Evolutionary conservation across 140 eudicot species (phyloP).

Genomic region (Stevia rebaudiana): DNA sequence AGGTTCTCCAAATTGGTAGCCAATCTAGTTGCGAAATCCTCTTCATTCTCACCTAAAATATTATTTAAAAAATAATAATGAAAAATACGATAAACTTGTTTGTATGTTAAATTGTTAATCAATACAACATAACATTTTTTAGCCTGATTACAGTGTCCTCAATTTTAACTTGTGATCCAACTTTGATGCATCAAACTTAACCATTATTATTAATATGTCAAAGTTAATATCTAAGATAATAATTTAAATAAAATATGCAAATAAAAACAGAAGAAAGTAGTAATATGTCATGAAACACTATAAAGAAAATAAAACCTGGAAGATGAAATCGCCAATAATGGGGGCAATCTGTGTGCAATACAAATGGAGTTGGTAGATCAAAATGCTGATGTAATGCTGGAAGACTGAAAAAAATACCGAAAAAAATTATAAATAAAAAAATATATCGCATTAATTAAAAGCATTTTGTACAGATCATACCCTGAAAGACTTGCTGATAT

Average conservation of each 20-base stretch:
- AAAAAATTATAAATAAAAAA: background rate
- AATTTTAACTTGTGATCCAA: background rate
- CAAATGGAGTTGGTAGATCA: slow-evolving; percentile 86
- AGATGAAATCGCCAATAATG: slow-evolving; percentile 93
- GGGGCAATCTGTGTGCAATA: slow-evolving; percentile 84
- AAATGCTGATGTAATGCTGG: slow-evolving; percentile 82
- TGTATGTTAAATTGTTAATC: too few relatives aligned
- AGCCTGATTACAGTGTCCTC: background rate
- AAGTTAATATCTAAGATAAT: background rate
- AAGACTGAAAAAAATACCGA: slow-evolving; percentile 38
- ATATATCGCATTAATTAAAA: background rate
- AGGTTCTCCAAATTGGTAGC: slow-evolving; percentile 84
- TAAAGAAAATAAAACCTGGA: slow-evolving; percentile 45
- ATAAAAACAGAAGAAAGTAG: background rate
- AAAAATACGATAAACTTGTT: too few relatives aligned
- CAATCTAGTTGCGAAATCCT: slow-evolving; percentile 78
- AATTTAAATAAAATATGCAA: background rate
- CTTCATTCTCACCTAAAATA: slow-evolving; percentile 75
- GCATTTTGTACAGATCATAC: slow-evolving; percentile 29
- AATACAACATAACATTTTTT: background rate
- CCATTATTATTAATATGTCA: background rate
- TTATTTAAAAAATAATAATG: background rate
- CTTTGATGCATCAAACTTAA: background rate
- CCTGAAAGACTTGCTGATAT: slow-evolving; percentile 91
- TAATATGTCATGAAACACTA: background rate